Percentiles rank a stretch among this genome's conserved stretches.
phyloP scores from a whole-genome alignment of 2,329 filamentous ascomycete species.

The Alternaria hordeiaustralica region DNA sequence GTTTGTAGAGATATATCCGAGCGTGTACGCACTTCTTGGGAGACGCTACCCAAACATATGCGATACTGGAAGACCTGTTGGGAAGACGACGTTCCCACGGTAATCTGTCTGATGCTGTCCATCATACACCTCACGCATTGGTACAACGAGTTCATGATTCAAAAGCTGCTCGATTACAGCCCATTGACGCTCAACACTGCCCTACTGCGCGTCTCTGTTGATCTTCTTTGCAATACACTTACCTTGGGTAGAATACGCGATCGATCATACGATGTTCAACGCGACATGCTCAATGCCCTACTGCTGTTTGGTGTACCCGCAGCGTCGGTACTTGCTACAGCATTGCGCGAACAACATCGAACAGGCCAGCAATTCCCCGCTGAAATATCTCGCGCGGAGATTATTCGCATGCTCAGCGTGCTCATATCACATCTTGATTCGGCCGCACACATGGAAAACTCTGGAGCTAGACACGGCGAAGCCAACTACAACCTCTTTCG shows the following conservation, averaged over 20 bases:
- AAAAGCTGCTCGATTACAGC: slow-evolving; percentile 38
- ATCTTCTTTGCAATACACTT: slow-evolving; percentile 37
- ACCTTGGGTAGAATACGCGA: slow-evolving; percentile 39
- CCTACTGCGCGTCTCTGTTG: slow-evolving; percentile 34
- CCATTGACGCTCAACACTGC: slow-evolving; percentile 31
- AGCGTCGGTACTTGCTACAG: slow-evolving; percentile 37
- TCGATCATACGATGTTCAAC: slow-evolving; percentile 39
- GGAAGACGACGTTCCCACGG: slow-evolving; percentile 31
- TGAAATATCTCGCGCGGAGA: slow-evolving; percentile 42
- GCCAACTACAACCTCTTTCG: slow-evolving; percentile 44
- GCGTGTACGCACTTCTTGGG: slow-evolving; percentile 37
- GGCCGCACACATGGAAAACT: slow-evolving; percentile 34
- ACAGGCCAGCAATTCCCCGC: slow-evolving; percentile 39
- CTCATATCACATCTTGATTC: slow-evolving; percentile 50
- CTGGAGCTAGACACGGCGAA: slow-evolving; percentile 41
- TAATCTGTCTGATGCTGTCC: slow-evolving; percentile 44
- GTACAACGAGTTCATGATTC: slow-evolving; percentile 48
- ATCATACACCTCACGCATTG: slow-evolving; percentile 41
- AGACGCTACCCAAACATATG: slow-evolving; percentile 34
- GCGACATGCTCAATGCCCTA: slow-evolving; percentile 38
- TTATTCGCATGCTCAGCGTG: slow-evolving; percentile 50
- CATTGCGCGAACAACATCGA: slow-evolving; percentile 35
- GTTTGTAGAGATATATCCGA: slow-evolving; percentile 34
- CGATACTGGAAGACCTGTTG: slow-evolving; percentile 40
- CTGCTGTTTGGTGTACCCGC: slow-evolving; percentile 40